Evolutionary conservation across 371 early-diverging fungal species (phyloP), one percentile per base, ranked within the genome.

Genomic region (Phascolomyces articulosus): DNA sequence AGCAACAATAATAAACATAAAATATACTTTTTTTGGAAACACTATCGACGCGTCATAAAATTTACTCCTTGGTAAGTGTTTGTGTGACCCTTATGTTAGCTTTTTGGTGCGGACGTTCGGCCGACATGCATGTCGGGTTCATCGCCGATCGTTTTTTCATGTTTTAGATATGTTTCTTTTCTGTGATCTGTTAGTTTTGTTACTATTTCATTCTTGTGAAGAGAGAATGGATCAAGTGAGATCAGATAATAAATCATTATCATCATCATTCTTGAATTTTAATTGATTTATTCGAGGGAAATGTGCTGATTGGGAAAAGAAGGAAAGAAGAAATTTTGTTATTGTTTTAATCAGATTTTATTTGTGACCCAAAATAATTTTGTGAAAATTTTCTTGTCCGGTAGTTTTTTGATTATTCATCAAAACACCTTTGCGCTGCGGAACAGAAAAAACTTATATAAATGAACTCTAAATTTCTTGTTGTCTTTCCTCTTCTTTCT

Each of bases 381-480:
- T 18, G 4, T 44, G 16, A n/a, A 44, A 44, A 44, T 44, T 44
- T 44, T 41, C 41, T 11, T 41, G 3, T 41, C 41, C 9, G 41
- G 4, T 15, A 41, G 41, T 41, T 41, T 15, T 41, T 41, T 44
- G 44, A 44, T 44, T 44, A 44, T 44, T 44, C 44, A 44, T 44
- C 44, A 44, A 44, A 44, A 8, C 16, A 44, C 15, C 8, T n/a
- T n/a, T n/a, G n/a, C n/a, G 16, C 44, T 44, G 44, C 44, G 44
- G 44, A 44, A 44, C n/a, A 44, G 1, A 44, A 44, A 44, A 44
- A 44, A 44, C 15, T n/a, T 44, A 44, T 44, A 13, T 44, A 44
- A 44, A n/a, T n/a, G 16, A n/a, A 44, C 44, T 20, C 55, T 48
- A 23, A n/a, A n/a, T 61, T 61, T 21, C 40, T 66, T 28, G 55